Base-by-base conservation (phyloP, 2,329 filamentous ascomycete species). In the Cladosporium sp. region DNA sequence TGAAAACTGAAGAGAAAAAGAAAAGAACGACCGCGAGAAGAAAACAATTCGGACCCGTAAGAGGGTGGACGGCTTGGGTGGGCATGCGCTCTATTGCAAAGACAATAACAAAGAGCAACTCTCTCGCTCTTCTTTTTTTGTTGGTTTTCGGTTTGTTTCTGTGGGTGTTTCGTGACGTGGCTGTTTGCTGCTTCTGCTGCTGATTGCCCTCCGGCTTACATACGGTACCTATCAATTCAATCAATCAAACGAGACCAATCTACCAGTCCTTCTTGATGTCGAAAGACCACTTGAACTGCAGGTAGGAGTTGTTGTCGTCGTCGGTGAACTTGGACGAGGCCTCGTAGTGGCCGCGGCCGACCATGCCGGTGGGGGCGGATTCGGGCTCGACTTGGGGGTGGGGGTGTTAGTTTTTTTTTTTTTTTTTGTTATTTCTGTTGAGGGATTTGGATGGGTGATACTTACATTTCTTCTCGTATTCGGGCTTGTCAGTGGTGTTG, bases 211-310 rank as follows among this genome's bases (percentile, higher is more conserved):
- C n/a, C n/a, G n/a, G n/a, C n/a, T n/a, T n/a, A n/a, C n/a, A n/a
- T n/a, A n/a, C n/a, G n/a, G n/a, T n/a, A n/a, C n/a, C n/a, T n/a
- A n/a, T n/a, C n/a, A n/a, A n/a, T n/a, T n/a, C n/a, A n/a, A n/a
- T n/a, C n/a, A n/a, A n/a, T n/a, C n/a, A n/a, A n/a, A n/a, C n/a
- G n/a, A n/a, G n/a, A n/a, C n/a, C n/a, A n/a, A n/a, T n/a, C 58
- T 83, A 88, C 93, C 93, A 97, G 68, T 95, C 88, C 80, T 97
- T 98, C 73, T 86, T 80, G 69, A 98, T 95, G 66, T 96, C 87
- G 65, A 98, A 97, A 55, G 85, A 83, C 93, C 93, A 98, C 64
- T 95, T 86, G 70, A 98, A 98, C 67, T 85, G 78, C 56, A 98
- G 78, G 72, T 98, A 91, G 57, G 80, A 84, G 72, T 89, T 84